These are phyloP conservation scores for Arctium minus DNA, from an alignment of 129 eudicot genomes.

Conservation along the genomic window DNA sequence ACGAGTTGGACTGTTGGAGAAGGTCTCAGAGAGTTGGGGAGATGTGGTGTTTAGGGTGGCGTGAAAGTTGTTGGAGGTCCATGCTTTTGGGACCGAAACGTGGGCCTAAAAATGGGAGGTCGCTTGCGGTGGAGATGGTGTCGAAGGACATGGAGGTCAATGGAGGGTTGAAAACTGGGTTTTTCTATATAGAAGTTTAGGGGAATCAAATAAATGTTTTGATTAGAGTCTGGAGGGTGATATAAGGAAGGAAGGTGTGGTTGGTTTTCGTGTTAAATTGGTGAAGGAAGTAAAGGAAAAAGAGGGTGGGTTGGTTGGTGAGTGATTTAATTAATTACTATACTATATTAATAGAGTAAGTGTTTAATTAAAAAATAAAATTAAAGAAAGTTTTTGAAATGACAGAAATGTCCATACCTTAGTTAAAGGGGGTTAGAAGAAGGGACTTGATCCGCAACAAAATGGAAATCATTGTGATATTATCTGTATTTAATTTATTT, in stretches of 20 bases:
- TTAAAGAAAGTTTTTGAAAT: too few relatives aligned
- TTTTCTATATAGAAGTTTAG: not conserved
- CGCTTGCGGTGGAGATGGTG: slow-evolving; percentile 23
- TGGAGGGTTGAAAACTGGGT: not conserved
- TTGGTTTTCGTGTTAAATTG: slow-evolving; percentile 19
- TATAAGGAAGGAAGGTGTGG: slow-evolving; percentile 11
- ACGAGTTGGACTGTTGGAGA: slow-evolving; percentile 8
- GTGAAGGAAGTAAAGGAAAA: not conserved
- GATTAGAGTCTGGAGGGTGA: not conserved
- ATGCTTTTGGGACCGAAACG: slow-evolving; percentile 15
- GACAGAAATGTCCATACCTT: too few relatives aligned
- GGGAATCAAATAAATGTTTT: not conserved
- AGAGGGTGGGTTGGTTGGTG: slow-evolving; percentile 28
- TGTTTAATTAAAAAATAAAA: too few relatives aligned
- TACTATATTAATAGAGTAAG: too few relatives aligned
- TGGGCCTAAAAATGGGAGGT: slow-evolving; percentile 36
- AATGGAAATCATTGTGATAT: too few relatives aligned
- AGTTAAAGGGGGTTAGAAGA: too few relatives aligned
- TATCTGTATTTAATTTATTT: too few relatives aligned
- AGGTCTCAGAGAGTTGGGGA: slow-evolving; percentile 32
- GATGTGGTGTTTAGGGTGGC: slow-evolving; percentile 22
- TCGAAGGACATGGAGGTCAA: slow-evolving; percentile 18
- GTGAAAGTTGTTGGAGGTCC: slow-evolving; percentile 27
- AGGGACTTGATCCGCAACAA: too few relatives aligned
- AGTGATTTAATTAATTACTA: not conserved